Conservation (phyloP, 257 asterid species). For the Solanum pimpinellifolium region DNA sequence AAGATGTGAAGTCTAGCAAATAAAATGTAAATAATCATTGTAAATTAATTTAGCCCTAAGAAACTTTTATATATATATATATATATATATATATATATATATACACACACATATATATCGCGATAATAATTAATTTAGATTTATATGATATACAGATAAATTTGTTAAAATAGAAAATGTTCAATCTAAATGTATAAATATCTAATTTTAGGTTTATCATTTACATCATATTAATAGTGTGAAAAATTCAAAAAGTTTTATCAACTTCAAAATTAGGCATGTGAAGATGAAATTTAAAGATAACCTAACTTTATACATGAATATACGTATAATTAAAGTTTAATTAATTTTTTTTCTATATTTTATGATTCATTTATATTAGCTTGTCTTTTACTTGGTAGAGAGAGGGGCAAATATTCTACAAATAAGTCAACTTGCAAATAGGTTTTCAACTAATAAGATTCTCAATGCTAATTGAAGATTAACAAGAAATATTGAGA, state of each 20-base stretch:
- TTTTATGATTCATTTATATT: background rate
- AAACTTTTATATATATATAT: no score
- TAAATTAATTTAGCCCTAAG: background rate
- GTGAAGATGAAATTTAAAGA: background rate
- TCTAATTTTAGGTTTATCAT: background rate
- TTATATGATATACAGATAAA: background rate
- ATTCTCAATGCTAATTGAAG: background rate
- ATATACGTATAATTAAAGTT: background rate
- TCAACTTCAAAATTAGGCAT: background rate
- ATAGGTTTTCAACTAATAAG: background rate
- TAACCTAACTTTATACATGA: background rate
- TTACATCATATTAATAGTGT: background rate
- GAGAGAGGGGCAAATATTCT: background rate
- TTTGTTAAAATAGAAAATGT: background rate
- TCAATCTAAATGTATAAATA: background rate
- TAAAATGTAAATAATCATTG: background rate
- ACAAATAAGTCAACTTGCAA: background rate
- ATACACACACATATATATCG: background rate
- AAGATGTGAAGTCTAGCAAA: background rate
- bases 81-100: no score
- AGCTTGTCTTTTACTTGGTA: background rate
- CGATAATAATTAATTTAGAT: background rate
- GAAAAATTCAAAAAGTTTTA: background rate
- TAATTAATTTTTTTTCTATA: background rate
- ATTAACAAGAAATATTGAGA: background rate